Evolutionary conservation across 176 grass and related monocot genomes (phyloP).

Genomic region (Secale cereale): DNA sequence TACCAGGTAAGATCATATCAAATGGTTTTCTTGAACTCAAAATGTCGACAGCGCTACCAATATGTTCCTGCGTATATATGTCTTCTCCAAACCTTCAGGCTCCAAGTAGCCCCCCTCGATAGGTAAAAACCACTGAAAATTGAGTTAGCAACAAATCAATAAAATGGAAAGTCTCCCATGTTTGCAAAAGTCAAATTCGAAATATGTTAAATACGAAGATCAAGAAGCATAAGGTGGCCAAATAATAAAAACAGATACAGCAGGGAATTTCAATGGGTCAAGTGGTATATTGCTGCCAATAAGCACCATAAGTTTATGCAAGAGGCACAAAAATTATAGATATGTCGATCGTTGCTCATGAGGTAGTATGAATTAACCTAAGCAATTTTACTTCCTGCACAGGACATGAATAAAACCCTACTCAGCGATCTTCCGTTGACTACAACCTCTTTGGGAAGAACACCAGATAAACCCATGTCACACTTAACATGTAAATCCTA

Average conservation of each 20-base stretch:
- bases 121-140: constrained; percentile 78
- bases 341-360: background rate
- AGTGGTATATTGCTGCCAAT: background rate
- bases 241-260: background rate
- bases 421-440: background rate
- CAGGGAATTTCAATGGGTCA: background rate
- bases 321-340: background rate
- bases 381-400: background rate
- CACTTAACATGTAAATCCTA: background rate
- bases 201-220: background rate
- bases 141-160: constrained; percentile 19
- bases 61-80: constrained; percentile 45
- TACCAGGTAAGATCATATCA: constrained; percentile 97
- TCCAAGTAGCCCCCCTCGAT: constrained; percentile 65
- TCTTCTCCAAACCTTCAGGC: constrained; percentile 71
- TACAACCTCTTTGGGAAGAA: background rate
- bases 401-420: background rate
- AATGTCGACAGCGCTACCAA: constrained; percentile 53
- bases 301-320: background rate
- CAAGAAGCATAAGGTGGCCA: constrained; percentile 7
- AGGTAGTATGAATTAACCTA: background rate
- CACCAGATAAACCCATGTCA: background rate
- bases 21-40: constrained; percentile 69
- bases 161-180: background rate
- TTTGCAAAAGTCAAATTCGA: background rate